These are phyloP conservation scores for Alternaria incomplexa DNA, from an alignment of 2,329 filamentous ascomycete genomes.

Conservation along the genomic window DNA sequence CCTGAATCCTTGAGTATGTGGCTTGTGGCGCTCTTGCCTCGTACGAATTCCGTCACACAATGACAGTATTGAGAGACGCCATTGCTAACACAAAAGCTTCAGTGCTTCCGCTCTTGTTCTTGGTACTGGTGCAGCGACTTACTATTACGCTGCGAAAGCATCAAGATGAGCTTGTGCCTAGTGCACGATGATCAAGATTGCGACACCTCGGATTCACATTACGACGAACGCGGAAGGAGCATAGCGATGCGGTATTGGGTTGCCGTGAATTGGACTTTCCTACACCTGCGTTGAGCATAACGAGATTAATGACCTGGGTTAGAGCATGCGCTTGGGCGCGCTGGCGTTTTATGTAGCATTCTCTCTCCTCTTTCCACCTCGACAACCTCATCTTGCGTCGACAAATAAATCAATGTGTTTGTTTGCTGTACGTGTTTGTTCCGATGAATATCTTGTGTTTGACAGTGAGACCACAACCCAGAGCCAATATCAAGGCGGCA, in stretches of 20 bases:
- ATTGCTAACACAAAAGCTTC: neutral
- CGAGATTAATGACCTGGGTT: neutral
- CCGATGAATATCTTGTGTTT: neutral
- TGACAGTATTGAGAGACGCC: neutral
- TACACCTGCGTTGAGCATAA: neutral
- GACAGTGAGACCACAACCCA: neutral
- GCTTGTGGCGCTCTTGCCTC: neutral
- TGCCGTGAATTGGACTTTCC: neutral
- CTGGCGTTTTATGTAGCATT: slow-evolving; percentile 2
- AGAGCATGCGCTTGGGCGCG: neutral
- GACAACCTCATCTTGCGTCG: neutral
- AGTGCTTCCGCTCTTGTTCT: slow-evolving; percentile 16
- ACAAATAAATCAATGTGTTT: neutral
- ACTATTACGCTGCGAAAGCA: slow-evolving; percentile 10
- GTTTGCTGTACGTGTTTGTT: neutral
- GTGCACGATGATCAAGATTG: neutral
- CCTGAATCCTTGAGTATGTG: neutral
- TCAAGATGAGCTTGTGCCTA: neutral
- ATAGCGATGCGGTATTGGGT: neutral
- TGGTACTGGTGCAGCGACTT: slow-evolving; percentile 13
- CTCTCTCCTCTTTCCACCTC: neutral
- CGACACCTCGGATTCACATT: neutral
- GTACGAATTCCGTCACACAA: neutral
- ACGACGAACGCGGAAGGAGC: neutral
- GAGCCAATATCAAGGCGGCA: neutral